These are phyloP conservation scores for Pelargonium australe DNA, from an alignment of 441 rosid genomes.

Conservation along the genomic window DNA sequence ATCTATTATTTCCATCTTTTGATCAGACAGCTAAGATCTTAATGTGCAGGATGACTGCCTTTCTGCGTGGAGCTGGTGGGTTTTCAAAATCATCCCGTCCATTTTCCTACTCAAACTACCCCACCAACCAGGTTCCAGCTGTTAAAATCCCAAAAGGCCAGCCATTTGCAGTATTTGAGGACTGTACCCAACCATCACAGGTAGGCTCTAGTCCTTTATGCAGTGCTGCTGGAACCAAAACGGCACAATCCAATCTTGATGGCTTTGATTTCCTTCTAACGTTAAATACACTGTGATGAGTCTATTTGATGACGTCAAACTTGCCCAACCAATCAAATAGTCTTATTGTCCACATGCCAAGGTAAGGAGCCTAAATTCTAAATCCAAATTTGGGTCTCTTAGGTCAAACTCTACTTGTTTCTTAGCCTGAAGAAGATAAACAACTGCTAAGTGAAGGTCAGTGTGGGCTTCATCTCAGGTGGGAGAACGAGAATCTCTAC, in stretches of 20 bases:
- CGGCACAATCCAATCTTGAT: not conserved
- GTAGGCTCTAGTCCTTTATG: constrained; percentile 20
- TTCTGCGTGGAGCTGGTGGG: constrained; percentile 82
- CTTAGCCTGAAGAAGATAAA: too few relatives aligned
- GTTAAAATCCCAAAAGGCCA: constrained; percentile 60
- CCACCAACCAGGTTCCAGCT: constrained; percentile 43
- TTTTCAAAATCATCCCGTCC: constrained; percentile 68
- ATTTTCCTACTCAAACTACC: constrained; percentile 66
- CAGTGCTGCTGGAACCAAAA: constrained; percentile 10
- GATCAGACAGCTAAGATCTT: constrained; percentile 17
- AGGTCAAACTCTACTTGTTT: too few relatives aligned
- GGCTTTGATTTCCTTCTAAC: not conserved
- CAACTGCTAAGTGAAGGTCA: too few relatives aligned
- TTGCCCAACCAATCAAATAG: too few relatives aligned
- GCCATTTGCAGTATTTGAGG: constrained; percentile 58
- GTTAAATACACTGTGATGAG: not conserved
- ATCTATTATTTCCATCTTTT: constrained; percentile 8
- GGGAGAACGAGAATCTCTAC: too few relatives aligned
- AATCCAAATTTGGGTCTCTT: too few relatives aligned
- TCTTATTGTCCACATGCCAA: too few relatives aligned
- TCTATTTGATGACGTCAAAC: not conserved
- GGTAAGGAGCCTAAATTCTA: too few relatives aligned
- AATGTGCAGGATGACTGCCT: constrained; percentile 49
- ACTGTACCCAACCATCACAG: constrained; percentile 75
- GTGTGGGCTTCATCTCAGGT: too few relatives aligned